phyloP scores from a whole-genome alignment of 192 early-diverging fungal genomes.

The Helicostylum pulchrum region DNA sequence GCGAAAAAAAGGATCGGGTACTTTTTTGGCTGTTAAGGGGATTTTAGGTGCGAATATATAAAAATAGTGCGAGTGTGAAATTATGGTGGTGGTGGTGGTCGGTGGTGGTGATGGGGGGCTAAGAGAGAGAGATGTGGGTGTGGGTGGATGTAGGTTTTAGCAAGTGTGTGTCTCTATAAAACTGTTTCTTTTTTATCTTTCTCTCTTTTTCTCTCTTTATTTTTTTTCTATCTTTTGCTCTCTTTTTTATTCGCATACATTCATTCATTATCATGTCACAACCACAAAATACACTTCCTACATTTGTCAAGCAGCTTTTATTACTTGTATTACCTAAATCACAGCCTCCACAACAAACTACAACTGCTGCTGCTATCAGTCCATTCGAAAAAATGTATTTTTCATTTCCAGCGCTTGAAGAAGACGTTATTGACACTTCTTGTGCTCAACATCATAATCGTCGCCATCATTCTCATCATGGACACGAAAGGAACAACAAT shows the following conservation, averaged over 20 bases:
- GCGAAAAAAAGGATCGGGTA: no score
- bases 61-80: no score
- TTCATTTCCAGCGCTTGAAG: constrained; percentile 15
- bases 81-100: no score
- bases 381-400: constrained; percentile 19
- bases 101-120: no score
- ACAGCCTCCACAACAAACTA: background rate
- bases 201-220: background rate
- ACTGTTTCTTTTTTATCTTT: background rate
- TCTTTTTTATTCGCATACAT: background rate
- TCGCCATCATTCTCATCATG: background rate
- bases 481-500: background rate
- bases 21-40: no score
- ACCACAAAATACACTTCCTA: constrained; percentile 11
- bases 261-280: background rate
- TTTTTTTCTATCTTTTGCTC: background rate
- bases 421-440: constrained; percentile 1
- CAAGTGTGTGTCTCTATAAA: background rate
- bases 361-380: background rate
- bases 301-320: constrained; percentile 13
- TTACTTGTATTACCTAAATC: constrained; percentile 14
- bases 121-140: no score
- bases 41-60: no score
- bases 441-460: constrained; percentile 7
- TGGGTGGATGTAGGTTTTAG: background rate